A percentile compares a stretch with the other conserved stretches of the same genome.
Conservation (phyloP, 345 rosid genomes). For the Garcia nutans region DNA sequence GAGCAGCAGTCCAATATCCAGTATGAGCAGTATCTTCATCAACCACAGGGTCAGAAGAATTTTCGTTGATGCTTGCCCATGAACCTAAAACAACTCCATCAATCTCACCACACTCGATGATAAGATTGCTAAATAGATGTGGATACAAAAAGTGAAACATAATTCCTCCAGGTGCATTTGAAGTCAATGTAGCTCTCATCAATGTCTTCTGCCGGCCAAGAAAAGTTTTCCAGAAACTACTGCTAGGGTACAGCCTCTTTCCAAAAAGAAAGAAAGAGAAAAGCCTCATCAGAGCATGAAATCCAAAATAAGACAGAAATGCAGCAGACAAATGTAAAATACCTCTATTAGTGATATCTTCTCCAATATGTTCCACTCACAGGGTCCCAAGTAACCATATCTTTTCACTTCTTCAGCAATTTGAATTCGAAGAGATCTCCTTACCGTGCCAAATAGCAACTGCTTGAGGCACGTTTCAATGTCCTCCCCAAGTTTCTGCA, state of each 20-base stretch:
- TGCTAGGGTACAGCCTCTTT: conserved; percentile 96
- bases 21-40: conserved; percentile 59
- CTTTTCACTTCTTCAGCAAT: conserved; percentile 76
- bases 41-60: conserved; percentile 40
- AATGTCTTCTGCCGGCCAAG: conserved; percentile 51
- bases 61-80: conserved; percentile 66
- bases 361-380: conserved; percentile 75
- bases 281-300: conserved; percentile 25
- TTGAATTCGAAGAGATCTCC: conserved; percentile 75
- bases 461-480: conserved; percentile 78
- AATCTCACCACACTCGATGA: conserved; percentile 86
- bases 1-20: conserved; percentile 98
- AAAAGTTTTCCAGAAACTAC: conserved; percentile 84
- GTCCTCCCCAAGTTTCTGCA: conserved; percentile 96
- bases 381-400: conserved; percentile 67
- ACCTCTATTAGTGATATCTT: conserved; percentile 86
- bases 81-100: conserved; percentile 93
- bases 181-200: conserved; percentile 33
- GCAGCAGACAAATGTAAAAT: conserved; percentile 18
- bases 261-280: conserved; percentile 31
- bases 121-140: conserved; percentile 36
- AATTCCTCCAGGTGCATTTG: conserved; percentile 42
- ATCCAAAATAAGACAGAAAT: conserved; percentile 20
- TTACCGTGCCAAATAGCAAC: conserved; percentile 82
- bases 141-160: conserved; percentile 50